These are phyloP conservation scores for Phytophthora melonis DNA, from an alignment of 352 stramenopile genomes.

Conservation along the genomic window DNA sequence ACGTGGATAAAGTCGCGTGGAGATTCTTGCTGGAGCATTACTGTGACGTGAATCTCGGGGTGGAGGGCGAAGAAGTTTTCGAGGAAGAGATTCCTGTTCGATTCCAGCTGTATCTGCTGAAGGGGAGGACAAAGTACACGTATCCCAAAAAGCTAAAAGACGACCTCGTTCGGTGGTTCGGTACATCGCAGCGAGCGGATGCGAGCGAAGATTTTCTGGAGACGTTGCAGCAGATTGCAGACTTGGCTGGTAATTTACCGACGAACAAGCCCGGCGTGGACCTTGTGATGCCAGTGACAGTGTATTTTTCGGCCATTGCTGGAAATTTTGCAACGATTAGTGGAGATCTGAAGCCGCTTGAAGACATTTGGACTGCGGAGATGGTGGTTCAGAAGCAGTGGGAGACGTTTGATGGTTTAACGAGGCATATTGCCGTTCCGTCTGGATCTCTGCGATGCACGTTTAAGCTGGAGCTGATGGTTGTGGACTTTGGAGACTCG, in stretches of 20 bases:
- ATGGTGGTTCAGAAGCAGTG: not conserved
- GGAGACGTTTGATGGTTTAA: not conserved
- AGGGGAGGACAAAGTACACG: not conserved
- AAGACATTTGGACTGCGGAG: not conserved
- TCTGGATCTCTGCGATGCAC: not conserved
- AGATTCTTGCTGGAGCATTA: not conserved
- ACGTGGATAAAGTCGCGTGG: not conserved
- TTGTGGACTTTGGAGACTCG: not conserved
- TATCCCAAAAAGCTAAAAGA: not conserved
- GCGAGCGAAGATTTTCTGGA: not conserved
- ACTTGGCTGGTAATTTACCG: not conserved
- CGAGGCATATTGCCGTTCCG: not conserved
- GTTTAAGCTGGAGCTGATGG: not conserved
- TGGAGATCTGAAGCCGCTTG: not conserved
- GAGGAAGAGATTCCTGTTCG: not conserved
- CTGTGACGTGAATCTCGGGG: not conserved
- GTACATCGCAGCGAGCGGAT: not conserved
- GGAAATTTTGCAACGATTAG: too few species aligned
- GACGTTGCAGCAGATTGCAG: not conserved
- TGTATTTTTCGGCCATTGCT: not conserved
- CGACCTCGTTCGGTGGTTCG: not conserved
- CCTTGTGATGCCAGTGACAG: not conserved
- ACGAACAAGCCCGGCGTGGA: not conserved
- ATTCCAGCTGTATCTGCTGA: not conserved
- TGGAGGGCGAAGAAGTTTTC: not conserved